Conservation (phyloP, 345 rosid species). For the Eucalyptus pauciflora region DNA sequence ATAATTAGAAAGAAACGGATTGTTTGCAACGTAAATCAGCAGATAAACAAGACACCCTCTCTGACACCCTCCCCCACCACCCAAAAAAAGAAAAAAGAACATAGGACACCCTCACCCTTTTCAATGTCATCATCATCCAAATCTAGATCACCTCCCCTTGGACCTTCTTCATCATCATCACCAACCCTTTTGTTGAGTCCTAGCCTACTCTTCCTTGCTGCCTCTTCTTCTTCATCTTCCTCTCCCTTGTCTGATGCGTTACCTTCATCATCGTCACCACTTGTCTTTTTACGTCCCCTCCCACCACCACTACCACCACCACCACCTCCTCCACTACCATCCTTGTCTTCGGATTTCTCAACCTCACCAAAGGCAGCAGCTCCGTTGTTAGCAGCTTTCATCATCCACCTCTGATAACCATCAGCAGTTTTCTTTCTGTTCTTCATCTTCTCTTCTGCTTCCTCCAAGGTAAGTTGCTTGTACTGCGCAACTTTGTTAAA, state of each 20-base stretch:
- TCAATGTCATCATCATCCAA: conserved; percentile 93
- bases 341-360: conserved; percentile 70
- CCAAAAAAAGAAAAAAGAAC: neutral
- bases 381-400: conserved; percentile 93
- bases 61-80: neutral
- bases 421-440: conserved; percentile 94
- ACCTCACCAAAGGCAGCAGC: conserved; percentile 92
- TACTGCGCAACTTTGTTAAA: conserved; percentile 95
- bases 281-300: conserved; percentile 71
- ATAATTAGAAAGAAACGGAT: neutral
- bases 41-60: neutral
- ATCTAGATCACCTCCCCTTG: conserved; percentile 86
- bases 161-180: conserved; percentile 93
- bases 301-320: conserved; percentile 20
- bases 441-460: conserved; percentile 97
- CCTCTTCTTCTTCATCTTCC: conserved; percentile 94
- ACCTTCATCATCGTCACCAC: conserved; percentile 79
- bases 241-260: conserved; percentile 78
- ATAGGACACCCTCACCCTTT: conserved; percentile 46
- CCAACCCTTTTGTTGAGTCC: conserved; percentile 60
- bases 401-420: conserved; percentile 98
- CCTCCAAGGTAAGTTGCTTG: conserved; percentile 95
- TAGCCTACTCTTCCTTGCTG: conserved; percentile 74
- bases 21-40: neutral
- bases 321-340: neutral